Evolutionary conservation across 768 basidiomycete species (phyloP).

Genomic region (Leccinellum rugosiceps): DNA sequence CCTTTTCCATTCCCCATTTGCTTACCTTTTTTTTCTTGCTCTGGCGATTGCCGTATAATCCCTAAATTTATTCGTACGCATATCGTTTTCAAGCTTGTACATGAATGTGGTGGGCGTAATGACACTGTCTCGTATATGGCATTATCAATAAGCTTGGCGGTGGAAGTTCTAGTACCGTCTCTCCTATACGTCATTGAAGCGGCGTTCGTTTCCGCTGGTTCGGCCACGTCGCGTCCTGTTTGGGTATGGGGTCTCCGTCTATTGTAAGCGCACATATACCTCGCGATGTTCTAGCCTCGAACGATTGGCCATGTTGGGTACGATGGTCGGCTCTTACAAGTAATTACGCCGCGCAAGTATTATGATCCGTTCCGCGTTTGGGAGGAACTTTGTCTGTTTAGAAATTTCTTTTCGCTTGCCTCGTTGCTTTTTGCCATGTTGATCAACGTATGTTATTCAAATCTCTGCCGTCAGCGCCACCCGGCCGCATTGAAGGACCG

Average conservation of each 20-base stretch:
- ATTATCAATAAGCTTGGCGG: background rate
- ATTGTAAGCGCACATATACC: background rate
- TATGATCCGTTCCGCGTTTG: background rate
- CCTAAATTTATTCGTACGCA: slow-evolving; percentile 2
- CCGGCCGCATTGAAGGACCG: background rate
- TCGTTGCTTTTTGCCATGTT: background rate
- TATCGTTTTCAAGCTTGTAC: background rate
- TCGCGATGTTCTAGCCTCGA: background rate
- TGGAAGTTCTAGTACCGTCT: background rate
- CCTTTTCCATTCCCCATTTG: background rate
- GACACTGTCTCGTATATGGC: background rate
- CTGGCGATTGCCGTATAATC: background rate
- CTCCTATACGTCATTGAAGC: background rate
- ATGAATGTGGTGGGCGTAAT: background rate
- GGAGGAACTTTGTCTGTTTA: background rate
- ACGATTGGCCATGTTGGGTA: background rate
- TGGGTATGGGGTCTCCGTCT: background rate
- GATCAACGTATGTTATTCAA: background rate
- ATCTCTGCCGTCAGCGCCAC: background rate
- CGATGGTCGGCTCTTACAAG: background rate
- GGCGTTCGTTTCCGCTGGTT: background rate
- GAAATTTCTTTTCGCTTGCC: background rate
- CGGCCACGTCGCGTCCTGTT: background rate
- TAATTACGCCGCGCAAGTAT: background rate
- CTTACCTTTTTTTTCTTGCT: background rate